Conservation (phyloP, 352 stramenopile genomes). For the Globisporangium cederbergense region DNA sequence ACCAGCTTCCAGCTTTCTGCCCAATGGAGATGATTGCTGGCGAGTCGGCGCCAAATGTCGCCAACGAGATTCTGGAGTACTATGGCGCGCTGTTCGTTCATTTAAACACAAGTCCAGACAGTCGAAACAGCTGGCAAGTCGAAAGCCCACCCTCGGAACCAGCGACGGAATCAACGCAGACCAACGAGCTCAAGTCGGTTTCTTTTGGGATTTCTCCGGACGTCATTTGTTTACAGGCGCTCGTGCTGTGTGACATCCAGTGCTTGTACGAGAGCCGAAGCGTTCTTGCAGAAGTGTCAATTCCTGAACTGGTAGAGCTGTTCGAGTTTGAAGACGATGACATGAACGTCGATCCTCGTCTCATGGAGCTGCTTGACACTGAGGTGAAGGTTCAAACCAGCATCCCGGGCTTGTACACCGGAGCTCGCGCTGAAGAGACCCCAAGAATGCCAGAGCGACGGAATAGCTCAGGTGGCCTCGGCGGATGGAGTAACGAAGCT, state of each 20-base stretch:
- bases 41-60: constrained; percentile 55
- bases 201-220: constrained; percentile 51
- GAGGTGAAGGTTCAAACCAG: constrained; percentile 20
- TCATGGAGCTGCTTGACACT: constrained; percentile 37
- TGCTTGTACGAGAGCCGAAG: constrained; percentile 77
- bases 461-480: constrained; percentile 25
- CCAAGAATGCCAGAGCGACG: constrained; percentile 10
- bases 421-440: constrained; percentile 3
- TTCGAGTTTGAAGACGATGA: constrained; percentile 82
- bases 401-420: constrained; percentile 16
- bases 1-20: constrained; percentile 47
- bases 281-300: constrained; percentile 52
- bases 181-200: constrained; percentile 12
- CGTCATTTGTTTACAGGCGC: constrained; percentile 54
- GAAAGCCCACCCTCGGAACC: constrained; percentile 21
- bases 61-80: constrained; percentile 76
- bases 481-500: constrained; percentile 37
- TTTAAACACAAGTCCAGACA: constrained; percentile 57
- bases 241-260: constrained; percentile 80
- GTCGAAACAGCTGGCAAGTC: constrained; percentile 29
- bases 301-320: constrained; percentile 65
- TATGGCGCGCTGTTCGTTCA: constrained; percentile 64
- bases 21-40: constrained; percentile 46
- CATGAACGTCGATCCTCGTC: constrained; percentile 39
- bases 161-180: constrained; percentile 1